A percentile compares a stretch with the other conserved stretches of the same genome.
Conservation (phyloP, 192 early-diverging fungal species). For the Backusella macrospora region DNA sequence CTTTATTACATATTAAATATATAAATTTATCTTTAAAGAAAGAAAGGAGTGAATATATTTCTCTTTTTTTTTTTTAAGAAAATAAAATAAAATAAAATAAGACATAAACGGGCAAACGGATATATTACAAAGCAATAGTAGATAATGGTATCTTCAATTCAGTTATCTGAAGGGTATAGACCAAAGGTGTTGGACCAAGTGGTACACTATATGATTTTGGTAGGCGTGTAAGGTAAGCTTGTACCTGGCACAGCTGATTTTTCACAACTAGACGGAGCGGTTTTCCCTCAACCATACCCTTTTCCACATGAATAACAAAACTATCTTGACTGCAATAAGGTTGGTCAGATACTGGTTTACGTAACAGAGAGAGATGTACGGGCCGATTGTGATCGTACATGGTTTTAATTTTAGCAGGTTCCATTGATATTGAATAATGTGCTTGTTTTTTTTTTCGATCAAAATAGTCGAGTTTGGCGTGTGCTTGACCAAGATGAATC, state of each 20-base stretch:
- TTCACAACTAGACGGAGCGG: constrained; percentile 20
- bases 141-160: constrained; percentile 32
- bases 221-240: constrained; percentile 30
- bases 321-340: constrained; percentile 15
- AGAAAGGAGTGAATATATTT: neutral
- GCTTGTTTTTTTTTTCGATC: constrained; percentile 30
- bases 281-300: constrained; percentile 28
- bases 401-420: constrained; percentile 31
- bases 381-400: constrained; percentile 37
- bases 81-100: neutral
- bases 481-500: constrained; percentile 36
- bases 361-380: constrained; percentile 31
- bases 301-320: constrained; percentile 30
- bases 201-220: neutral
- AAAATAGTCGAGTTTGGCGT: constrained; percentile 26
- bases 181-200: constrained; percentile 20
- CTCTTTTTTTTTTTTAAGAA: neutral
- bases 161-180: constrained; percentile 37
- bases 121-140: constrained; percentile 27
- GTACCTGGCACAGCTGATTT: constrained; percentile 25
- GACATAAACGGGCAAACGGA: neutral
- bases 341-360: neutral
- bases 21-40: neutral
- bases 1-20: too few species aligned
- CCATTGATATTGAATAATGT: constrained; percentile 29